phyloP scores from a whole-genome alignment of 768 basidiomycete species.

The Cystofilobasidium ferigula region DNA sequence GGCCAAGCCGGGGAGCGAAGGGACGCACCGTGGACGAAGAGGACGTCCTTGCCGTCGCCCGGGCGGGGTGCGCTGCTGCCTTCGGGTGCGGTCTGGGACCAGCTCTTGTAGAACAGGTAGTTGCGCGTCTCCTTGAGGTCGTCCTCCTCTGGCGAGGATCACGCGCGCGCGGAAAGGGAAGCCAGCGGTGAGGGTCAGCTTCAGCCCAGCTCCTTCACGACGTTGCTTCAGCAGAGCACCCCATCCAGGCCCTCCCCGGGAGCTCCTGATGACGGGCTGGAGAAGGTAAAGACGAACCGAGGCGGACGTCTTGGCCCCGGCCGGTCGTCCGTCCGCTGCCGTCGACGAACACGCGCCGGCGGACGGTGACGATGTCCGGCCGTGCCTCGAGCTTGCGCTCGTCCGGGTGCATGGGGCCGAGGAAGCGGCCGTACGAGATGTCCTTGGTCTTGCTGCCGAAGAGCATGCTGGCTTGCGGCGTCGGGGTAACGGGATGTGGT shows the following conservation, averaged over 20 bases:
- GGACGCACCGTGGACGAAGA: slow-evolving; percentile 39
- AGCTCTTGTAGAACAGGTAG: slow-evolving; percentile 39
- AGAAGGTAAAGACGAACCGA: background rate
- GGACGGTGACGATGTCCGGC: slow-evolving; percentile 29
- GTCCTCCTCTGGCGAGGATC: slow-evolving; percentile 17
- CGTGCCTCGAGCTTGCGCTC: slow-evolving; percentile 33
- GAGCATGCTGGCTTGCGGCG: no score
- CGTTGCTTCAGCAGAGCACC: no score
- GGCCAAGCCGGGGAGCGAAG: background rate
- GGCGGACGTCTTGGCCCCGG: slow-evolving; percentile 34
- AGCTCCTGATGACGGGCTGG: background rate
- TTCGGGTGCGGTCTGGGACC: slow-evolving; percentile 28
- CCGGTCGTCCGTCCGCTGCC: slow-evolving; percentile 32
- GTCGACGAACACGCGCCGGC: slow-evolving; percentile 36
- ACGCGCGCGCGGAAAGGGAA: background rate
- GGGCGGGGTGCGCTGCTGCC: slow-evolving; percentile 27
- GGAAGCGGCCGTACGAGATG: slow-evolving; percentile 37
- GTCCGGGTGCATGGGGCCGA: slow-evolving; percentile 32
- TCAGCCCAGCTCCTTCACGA: background rate
- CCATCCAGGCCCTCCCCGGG: no score
- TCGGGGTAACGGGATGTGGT: no score
- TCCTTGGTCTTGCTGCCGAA: background rate
- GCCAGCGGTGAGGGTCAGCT: background rate
- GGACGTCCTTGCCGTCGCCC: slow-evolving; percentile 37
- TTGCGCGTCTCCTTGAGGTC: slow-evolving; percentile 34